A percentile compares a stretch with the other conserved stretches of the same genome.
Evolutionary conservation across 257 asterid species (phyloP).

Genomic region (Buddleja alternifolia): DNA sequence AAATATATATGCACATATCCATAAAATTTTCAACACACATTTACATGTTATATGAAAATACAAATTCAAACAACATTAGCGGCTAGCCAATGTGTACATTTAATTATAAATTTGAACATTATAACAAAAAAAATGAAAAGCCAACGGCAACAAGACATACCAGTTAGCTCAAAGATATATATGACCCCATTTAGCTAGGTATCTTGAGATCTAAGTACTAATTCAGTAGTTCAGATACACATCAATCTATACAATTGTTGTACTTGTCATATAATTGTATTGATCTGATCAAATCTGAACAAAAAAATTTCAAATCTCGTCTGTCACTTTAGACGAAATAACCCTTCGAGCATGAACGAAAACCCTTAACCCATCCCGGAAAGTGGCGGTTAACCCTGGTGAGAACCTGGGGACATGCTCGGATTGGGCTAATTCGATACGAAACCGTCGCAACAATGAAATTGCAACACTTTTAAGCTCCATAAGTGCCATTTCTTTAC

Average conservation of each 20-base stretch:
- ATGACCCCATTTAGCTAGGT: background rate
- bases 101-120: no score
- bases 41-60: background rate
- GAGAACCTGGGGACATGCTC: conserved; percentile 51
- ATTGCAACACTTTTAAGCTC: conserved; percentile 65
- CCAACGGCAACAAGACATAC: background rate
- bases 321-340: background rate
- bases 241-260: no score
- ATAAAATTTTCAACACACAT: background rate
- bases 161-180: background rate
- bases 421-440: conserved; percentile 37
- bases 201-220: background rate
- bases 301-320: background rate
- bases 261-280: background rate
- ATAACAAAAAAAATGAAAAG: no score
- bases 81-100: background rate
- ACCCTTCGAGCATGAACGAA: conserved; percentile 32
- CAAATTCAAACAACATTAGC: background rate
- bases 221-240: background rate
- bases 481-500: conserved; percentile 58
- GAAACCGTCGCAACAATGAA: conserved; percentile 51
- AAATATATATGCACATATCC: background rate
- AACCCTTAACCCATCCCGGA: conserved; percentile 59
- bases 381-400: conserved; percentile 82
- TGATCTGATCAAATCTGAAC: no score